A percentile compares a stretch with the other conserved stretches of the same genome.
Evolutionary conservation across 257 asterid genomes (phyloP).

Genomic region (Sherardia arvensis): DNA sequence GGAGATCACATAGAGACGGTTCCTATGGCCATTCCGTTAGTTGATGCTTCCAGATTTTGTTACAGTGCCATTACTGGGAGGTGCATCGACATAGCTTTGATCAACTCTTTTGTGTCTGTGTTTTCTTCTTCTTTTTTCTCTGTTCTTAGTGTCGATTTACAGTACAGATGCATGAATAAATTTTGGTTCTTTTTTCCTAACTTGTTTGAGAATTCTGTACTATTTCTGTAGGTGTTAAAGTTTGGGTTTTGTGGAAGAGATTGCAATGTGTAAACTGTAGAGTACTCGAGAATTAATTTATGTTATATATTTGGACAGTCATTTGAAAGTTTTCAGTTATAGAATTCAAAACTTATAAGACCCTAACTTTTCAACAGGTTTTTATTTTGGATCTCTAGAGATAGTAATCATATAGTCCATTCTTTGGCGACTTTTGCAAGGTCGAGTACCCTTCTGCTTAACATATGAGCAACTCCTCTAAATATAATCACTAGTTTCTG

Average conservation of each 20-base stretch:
- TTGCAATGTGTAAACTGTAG: background rate
- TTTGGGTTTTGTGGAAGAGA: background rate
- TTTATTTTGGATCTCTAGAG: too few relatives aligned
- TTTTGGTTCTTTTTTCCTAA: background rate
- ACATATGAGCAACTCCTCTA: too few relatives aligned
- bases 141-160: constrained; percentile 7
- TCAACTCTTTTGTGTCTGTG: background rate
- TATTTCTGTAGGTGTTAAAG: background rate
- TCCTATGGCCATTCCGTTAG: constrained; percentile 3
- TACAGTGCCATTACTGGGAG: constrained; percentile 13
- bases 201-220: background rate
- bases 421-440: too few relatives aligned
- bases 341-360: too few relatives aligned
- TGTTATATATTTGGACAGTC: background rate
- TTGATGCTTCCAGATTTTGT: constrained; percentile 16
- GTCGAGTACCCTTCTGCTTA: too few relatives aligned
- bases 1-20: background rate
- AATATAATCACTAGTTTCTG: too few relatives aligned
- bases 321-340: background rate
- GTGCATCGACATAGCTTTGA: constrained; percentile 9
- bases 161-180: constrained; percentile 10
- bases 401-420: too few relatives aligned
- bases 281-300: background rate
- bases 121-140: background rate
- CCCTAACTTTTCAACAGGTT: too few relatives aligned